A percentile compares a stretch with the other conserved stretches of the same genome.
Evolutionary conservation across 1,284 basidiomycete species (phyloP).

Genomic region (Pascua sp.): DNA sequence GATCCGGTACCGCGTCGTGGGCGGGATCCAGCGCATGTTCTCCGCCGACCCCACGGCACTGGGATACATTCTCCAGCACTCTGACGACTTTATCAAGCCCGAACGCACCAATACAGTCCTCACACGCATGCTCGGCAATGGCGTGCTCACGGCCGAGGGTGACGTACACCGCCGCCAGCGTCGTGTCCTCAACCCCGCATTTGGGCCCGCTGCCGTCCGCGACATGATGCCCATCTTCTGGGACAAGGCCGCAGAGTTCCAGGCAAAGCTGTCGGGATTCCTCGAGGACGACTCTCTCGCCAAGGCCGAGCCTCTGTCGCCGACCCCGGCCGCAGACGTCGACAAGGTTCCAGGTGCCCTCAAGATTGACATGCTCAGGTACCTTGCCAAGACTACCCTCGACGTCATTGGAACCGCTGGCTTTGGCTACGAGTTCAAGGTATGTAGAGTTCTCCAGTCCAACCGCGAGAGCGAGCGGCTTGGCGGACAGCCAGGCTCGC

Average conservation of each 20-base stretch:
- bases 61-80: slow-evolving; percentile 59
- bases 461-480: too few relatives aligned
- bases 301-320: slow-evolving; percentile 30
- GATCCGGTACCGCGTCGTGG: slow-evolving; percentile 21
- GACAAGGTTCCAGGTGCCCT: slow-evolving; percentile 10
- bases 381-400: slow-evolving; percentile 60
- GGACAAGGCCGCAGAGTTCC: slow-evolving; percentile 59
- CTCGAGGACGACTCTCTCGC: slow-evolving; percentile 60
- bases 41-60: slow-evolving; percentile 61
- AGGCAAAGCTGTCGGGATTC: slow-evolving; percentile 58
- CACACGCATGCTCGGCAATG: slow-evolving; percentile 43
- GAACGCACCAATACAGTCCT: slow-evolving; percentile 59
- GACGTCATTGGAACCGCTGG: slow-evolving; percentile 67
- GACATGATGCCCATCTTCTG: slow-evolving; percentile 57
- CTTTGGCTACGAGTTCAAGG: slow-evolving; percentile 60
- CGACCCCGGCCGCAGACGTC: slow-evolving; percentile 13
- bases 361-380: slow-evolving; percentile 57
- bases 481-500: too few relatives aligned
- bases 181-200: slow-evolving; percentile 49
- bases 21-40: too few relatives aligned
- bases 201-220: slow-evolving; percentile 41
- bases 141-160: slow-evolving; percentile 47
- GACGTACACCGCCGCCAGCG: slow-evolving; percentile 55
- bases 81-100: slow-evolving; percentile 66
- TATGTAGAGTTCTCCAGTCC: too few relatives aligned